Percentiles rank a stretch among this genome's conserved stretches.
phyloP scores from a whole-genome alignment of 2,329 filamentous ascomycete species.

The Colletotrichum sp. region DNA sequence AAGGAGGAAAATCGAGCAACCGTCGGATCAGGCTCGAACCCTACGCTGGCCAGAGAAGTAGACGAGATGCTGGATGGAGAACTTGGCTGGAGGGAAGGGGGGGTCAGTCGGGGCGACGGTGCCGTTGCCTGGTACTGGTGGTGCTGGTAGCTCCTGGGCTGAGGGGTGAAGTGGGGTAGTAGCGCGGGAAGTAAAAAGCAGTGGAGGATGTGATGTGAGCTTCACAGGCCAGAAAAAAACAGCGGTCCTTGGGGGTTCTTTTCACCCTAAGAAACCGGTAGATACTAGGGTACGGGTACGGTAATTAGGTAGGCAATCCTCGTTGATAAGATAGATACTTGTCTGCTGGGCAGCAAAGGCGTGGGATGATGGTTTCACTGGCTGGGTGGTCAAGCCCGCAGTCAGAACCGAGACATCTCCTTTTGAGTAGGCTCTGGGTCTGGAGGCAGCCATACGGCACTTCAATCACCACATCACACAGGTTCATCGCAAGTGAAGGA shows the following conservation, averaged over 20 bases:
- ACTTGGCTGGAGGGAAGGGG: slow-evolving; percentile 11
- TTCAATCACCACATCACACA: neutral
- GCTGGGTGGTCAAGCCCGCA: neutral
- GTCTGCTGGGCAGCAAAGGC: neutral
- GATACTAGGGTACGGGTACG: neutral
- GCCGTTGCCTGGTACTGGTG: neutral
- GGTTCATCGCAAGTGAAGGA: neutral
- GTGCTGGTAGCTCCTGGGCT: slow-evolving; percentile 3
- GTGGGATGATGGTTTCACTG: neutral
- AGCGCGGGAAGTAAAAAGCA: slow-evolving; percentile 2
- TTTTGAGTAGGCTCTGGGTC: neutral
- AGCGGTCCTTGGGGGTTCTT: neutral
- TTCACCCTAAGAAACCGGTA: neutral
- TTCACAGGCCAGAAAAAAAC: slow-evolving; percentile 8
- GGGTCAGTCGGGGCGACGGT: neutral
- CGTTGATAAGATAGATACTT: neutral
- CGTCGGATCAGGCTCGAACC: slow-evolving; percentile 15
- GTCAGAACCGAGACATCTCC: neutral
- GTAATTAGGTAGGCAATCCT: neutral
- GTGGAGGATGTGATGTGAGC: slow-evolving; percentile 7
- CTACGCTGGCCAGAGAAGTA: slow-evolving; percentile 10
- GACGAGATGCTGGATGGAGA: slow-evolving; percentile 17
- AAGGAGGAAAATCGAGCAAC: slow-evolving; percentile 6
- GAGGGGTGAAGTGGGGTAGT: slow-evolving; percentile 22
- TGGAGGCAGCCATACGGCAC: neutral